These are phyloP conservation scores for Thelephora ganbajun DNA, from an alignment of 768 basidiomycete genomes.

Conservation along the genomic window DNA sequence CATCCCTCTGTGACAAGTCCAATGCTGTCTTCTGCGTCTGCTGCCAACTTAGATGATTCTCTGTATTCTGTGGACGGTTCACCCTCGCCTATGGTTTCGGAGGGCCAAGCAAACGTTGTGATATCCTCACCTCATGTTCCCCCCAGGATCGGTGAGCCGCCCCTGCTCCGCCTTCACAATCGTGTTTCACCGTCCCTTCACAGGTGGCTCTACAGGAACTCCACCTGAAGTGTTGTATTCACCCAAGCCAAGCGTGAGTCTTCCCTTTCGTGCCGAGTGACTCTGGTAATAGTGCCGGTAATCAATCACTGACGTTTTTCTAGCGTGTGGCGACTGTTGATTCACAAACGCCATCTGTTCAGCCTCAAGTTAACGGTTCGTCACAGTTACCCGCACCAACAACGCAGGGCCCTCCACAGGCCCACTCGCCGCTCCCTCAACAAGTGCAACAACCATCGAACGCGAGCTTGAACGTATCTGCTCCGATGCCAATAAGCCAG, in stretches of 20 bases:
- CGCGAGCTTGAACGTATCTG: conserved; percentile 2
- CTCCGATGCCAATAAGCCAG: conserved; percentile 3
- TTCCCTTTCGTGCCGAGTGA: neutral
- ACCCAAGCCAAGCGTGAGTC: conserved; percentile 8
- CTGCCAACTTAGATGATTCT: conserved; percentile 50
- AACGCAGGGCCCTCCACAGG: conserved; percentile 11
- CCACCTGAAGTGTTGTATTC: conserved; percentile 8
- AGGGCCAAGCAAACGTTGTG: conserved; percentile 33
- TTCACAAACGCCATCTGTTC: conserved; percentile 20
- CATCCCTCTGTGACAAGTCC: conserved; percentile 75
- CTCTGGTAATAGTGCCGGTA: neutral
- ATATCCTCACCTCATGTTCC: conserved; percentile 45
- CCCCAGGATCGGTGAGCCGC: conserved; percentile 33
- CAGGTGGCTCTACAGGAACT: conserved; percentile 16
- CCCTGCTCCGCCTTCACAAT: conserved; percentile 5
- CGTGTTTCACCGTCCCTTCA: conserved; percentile 22
- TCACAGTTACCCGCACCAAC: conserved; percentile 20
- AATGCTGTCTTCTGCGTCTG: conserved; percentile 62
- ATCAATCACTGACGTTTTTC: conserved; percentile 8
- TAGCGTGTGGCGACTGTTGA: conserved; percentile 26
- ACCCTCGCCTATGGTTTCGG: conserved; percentile 44
- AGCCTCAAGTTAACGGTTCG: conserved; percentile 20
- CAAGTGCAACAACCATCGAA: conserved; percentile 27
- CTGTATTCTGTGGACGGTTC: conserved; percentile 62
- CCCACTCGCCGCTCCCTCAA: conserved; percentile 36